Evolutionary conservation across 805 yeast species (phyloP).

Genomic region (Metschnikowia lunata): DNA sequence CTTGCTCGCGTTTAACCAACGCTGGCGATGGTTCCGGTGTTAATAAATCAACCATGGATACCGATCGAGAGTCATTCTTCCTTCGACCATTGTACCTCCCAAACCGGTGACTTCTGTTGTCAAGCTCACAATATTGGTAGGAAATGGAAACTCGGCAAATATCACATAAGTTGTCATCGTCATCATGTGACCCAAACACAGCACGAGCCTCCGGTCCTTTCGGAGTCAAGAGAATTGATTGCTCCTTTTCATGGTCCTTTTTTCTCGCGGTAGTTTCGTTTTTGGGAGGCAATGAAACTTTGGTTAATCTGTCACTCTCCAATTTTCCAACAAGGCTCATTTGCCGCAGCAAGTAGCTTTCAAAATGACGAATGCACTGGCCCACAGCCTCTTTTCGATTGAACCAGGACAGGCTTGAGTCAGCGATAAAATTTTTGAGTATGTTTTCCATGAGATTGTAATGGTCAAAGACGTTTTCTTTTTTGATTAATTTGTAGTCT

Average conservation of each 20-base stretch:
- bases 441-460: conserved; percentile 47
- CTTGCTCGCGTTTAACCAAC: not conserved
- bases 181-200: conserved; percentile 20
- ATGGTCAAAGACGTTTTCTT: conserved; percentile 50
- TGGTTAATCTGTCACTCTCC: conserved; percentile 20
- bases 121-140: conserved; percentile 44
- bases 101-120: conserved; percentile 20
- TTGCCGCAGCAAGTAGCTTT: conserved; percentile 21
- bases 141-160: conserved; percentile 47
- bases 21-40: conserved; percentile 40
- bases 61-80: not conserved
- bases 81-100: conserved; percentile 15
- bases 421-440: conserved; percentile 23
- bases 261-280: not conserved
- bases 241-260: not conserved
- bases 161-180: conserved; percentile 44
- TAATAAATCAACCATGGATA: conserved; percentile 23
- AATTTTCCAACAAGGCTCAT: conserved; percentile 16
- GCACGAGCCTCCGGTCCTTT: not conserved
- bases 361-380: conserved; percentile 29
- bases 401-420: conserved; percentile 1
- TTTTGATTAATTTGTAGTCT: conserved; percentile 28
- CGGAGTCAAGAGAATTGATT: conserved; percentile 2
- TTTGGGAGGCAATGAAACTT: not conserved
- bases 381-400: conserved; percentile 10